Evolutionary conservation across 2,329 filamentous ascomycete species (phyloP), one percentile per base, ranked within the genome.

Genomic region (Arthroderma uncinatum): DNA sequence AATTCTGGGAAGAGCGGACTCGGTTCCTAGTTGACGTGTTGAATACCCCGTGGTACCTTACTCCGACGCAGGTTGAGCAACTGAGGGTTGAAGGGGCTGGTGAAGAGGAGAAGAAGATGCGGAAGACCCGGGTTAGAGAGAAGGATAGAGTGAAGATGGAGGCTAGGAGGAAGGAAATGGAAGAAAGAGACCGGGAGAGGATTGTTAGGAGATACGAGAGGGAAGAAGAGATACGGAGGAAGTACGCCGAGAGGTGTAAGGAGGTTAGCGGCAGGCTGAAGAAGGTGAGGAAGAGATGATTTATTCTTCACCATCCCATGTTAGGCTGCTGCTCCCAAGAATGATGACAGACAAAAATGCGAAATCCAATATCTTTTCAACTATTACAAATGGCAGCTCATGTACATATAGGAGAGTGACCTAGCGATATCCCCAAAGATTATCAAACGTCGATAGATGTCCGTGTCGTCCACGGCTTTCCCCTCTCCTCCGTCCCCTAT

Each of bases 31-130:
- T 73, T 8, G 69, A 76, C 10, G 72, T 82, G 1, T 70, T 85
- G 21, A 71, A 70, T 2, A 69, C 68, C 55, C 79, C 80, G 1
- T 84, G 82, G 82, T 63, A 71, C 2, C 60, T 85, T 47, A 70
- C 65, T 0, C 64, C 68, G 0, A 66, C 68, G 28, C 73, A 81
- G 60, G 67, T 76, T 47, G 71, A 68, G 56, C 65, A 63, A 52
- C 68, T 82, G 30, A 66, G 69, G 6, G 62, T 63, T n/a, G 73
- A 75, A 57, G 67, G 68, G 4, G 70, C 75, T 42, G 68, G 65
- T 28, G 73, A 73, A 52, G 73, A 69, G 57, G 69, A 67, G 61
- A 62, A 47, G 67, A 71, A 59, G 74, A 71, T 61, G 64, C 68
- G 33, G 75, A 79, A 64, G 59, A 64, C 53, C 65, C 67, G 34